These are phyloP conservation scores for Botrytis hyacinthi DNA, from an alignment of 2,329 filamentous ascomycete species.

Conservation along the genomic window DNA sequence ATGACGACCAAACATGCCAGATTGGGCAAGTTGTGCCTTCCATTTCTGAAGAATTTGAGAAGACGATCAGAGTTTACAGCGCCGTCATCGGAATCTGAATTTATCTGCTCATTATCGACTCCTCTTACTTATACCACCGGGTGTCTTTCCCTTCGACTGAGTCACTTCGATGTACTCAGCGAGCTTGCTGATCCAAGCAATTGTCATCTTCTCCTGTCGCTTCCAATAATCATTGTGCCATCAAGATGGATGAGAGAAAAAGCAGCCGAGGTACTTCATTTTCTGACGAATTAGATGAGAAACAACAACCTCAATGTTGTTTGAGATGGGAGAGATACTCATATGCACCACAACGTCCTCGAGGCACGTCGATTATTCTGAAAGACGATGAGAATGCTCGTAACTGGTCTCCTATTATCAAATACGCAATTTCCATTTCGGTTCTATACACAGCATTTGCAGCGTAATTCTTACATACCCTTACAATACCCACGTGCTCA, in stretches of 20 bases:
- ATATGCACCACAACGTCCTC: conserved; percentile 10
- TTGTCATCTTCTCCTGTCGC: neutral
- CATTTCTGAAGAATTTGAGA: neutral
- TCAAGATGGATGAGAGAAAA: conserved; percentile 5
- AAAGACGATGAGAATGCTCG: conserved; percentile 1
- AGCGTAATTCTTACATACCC: neutral
- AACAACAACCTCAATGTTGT: conserved; percentile 10
- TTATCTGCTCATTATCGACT: neutral
- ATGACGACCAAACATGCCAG: neutral
- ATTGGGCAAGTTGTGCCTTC: neutral
- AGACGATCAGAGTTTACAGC: neutral
- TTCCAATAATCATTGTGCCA: neutral
- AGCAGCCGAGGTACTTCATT: neutral
- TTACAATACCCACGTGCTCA: neutral
- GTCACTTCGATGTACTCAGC: neutral
- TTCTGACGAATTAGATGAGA: neutral
- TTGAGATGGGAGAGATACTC: conserved; percentile 13
- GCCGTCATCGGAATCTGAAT: neutral
- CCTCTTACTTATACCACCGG: neutral
- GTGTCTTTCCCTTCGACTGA: neutral
- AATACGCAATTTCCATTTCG: conserved; percentile 10
- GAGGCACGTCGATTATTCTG: conserved; percentile 5
- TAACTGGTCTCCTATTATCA: neutral
- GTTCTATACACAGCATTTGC: conserved; percentile 15
- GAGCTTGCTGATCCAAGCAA: neutral